These are phyloP conservation scores for Aspergillus unguis DNA, from an alignment of 2,329 filamentous ascomycete genomes.

Conservation along the genomic window DNA sequence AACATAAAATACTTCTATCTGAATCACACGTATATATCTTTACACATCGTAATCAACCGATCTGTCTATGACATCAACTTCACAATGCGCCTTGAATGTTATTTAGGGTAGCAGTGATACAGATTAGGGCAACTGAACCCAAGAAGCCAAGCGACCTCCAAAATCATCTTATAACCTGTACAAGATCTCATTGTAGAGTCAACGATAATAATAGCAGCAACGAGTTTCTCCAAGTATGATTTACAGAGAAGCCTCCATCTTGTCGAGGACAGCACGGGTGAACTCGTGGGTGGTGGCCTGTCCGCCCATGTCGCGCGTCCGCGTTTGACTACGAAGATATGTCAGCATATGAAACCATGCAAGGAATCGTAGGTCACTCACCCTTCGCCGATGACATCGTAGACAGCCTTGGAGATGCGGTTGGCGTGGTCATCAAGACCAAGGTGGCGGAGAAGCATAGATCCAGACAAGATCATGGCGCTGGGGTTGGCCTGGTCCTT, in stretches of 20 bases:
- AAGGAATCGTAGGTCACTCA: conserved; percentile 48
- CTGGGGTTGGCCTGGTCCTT: conserved; percentile 99
- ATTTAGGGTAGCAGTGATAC: conserved; percentile 29
- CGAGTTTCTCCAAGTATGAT: conserved; percentile 16
- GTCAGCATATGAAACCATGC: conserved; percentile 37
- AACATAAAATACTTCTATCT: conserved; percentile 10
- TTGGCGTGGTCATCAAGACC: conserved; percentile 98
- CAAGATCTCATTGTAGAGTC: conserved; percentile 25
- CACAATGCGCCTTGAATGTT: conserved; percentile 23
- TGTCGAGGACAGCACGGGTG: conserved; percentile 86
- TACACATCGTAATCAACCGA: conserved; percentile 14
- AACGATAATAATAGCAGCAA: conserved; percentile 15
- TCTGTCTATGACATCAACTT: conserved; percentile 14
- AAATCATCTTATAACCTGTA: conserved; percentile 15
- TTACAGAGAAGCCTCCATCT: conserved; percentile 78
- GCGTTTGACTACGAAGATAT: conserved; percentile 61
- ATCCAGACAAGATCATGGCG: conserved; percentile 87
- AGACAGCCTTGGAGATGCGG: conserved; percentile 82
- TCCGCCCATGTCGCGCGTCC: conserved; percentile 96
- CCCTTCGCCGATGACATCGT: conserved; percentile 84
- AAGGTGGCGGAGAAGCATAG: conserved; percentile 96
- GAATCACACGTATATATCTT: conserved; percentile 16
- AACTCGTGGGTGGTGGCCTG: conserved; percentile 87
- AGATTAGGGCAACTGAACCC: conserved; percentile 21
- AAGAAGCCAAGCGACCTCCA: conserved; percentile 14